A percentile compares a stretch with the other conserved stretches of the same genome.
phyloP scores from a whole-genome alignment of 1,284 basidiomycete species.

The Pholiota adiposa region DNA sequence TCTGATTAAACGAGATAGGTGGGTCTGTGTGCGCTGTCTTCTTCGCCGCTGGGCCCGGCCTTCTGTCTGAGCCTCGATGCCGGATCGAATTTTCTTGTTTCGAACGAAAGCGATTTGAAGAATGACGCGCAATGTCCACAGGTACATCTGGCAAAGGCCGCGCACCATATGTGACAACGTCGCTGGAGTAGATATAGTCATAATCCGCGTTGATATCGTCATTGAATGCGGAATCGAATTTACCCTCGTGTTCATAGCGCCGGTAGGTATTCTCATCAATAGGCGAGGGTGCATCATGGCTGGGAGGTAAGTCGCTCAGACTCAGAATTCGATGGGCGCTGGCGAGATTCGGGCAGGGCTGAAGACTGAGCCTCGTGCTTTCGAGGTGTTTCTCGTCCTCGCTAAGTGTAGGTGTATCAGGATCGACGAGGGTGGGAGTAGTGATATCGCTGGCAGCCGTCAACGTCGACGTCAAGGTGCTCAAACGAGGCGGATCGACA shows the following conservation, averaged over 20 bases:
- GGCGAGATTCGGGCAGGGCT: slow-evolving; percentile 7
- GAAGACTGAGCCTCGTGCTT: slow-evolving; percentile 1
- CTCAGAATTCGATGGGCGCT: not conserved
- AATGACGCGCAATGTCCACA: not conserved
- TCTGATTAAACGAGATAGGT: not conserved
- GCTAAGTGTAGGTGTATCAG: not conserved
- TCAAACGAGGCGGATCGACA: not conserved
- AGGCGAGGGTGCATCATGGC: slow-evolving; percentile 4
- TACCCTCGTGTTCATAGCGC: not conserved
- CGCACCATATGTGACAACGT: slow-evolving; percentile 8
- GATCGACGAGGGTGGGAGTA: not conserved
- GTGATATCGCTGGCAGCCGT: not conserved
- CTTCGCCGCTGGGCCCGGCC: not conserved
- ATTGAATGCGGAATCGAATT: not conserved
- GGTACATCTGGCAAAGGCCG: slow-evolving; percentile 4
- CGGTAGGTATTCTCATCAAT: not conserved
- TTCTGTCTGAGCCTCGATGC: not conserved
- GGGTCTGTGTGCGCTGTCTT: not conserved
- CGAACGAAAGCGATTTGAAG: not conserved
- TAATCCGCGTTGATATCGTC: slow-evolving; percentile 10
- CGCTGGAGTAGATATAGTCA: slow-evolving; percentile 7
- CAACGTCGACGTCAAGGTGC: not conserved
- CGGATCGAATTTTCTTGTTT: not conserved
- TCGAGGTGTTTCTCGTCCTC: not conserved
- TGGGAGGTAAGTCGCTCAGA: not conserved